phyloP scores from a whole-genome alignment of 306 rosid genomes.

The Cyamopsis tetragonoloba region DNA sequence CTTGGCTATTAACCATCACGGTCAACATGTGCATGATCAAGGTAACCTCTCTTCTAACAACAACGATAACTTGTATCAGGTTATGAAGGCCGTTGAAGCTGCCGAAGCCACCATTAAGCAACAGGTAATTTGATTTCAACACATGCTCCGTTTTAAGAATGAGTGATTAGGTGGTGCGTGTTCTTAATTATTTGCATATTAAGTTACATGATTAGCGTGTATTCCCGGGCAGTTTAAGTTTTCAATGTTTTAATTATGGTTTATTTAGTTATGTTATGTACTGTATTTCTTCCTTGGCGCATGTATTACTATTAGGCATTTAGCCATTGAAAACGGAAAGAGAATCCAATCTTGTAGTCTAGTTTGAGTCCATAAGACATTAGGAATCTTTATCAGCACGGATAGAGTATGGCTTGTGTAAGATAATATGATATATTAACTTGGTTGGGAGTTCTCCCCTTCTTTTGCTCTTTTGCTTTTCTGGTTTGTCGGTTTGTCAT shows the following conservation, averaged over 20 bases:
- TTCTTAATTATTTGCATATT: neutral
- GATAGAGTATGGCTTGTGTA: neutral
- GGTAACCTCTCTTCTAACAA: conserved; percentile 24
- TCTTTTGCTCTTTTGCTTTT: neutral
- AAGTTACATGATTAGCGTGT: neutral
- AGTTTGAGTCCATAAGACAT: neutral
- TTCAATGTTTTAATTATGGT: neutral
- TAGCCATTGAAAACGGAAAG: neutral
- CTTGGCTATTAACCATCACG: conserved; percentile 42
- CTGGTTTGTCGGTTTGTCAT: neutral
- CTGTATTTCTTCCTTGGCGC: neutral
- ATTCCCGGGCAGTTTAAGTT: neutral
- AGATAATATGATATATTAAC: neutral
- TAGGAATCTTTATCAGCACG: conserved; percentile 10
- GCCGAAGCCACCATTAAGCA: conserved; percentile 88
- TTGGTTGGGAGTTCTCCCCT: neutral
- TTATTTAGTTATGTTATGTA: neutral
- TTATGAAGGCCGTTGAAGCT: conserved; percentile 90
- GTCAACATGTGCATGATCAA: conserved; percentile 34
- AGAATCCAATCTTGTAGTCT: neutral
- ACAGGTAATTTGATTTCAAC: conserved; percentile 51
- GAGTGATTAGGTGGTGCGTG: neutral
- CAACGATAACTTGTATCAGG: conserved; percentile 70
- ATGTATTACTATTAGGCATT: neutral
- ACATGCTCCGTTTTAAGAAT: neutral